Base-by-base conservation (phyloP, 2,329 filamentous ascomycete genomes). In the Epichloe baconii region DNA sequence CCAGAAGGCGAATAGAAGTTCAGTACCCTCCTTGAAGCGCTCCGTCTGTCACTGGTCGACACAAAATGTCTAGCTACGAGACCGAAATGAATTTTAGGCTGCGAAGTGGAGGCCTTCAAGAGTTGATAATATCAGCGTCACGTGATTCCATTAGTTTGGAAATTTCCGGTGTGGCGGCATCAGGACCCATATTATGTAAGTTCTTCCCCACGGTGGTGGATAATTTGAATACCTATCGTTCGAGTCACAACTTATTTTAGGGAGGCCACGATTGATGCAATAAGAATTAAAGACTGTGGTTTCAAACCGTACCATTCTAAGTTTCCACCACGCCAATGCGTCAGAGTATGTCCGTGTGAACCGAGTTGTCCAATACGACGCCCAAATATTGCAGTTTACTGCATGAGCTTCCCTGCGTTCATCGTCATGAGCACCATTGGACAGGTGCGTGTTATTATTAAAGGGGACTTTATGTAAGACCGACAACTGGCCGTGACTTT, bases 401-500 rank as follows among this genome's bases (percentile, higher is more conserved):
- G 49, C 21, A 44, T 34, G 41, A 49, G 31, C 47, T 26, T 49
- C 43, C 35, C 37, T 42, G 44, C 31, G 37, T 49, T 49, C 42
- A 49, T 49, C 41, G 31, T 45, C 34, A 44, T 38, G n/a, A 10
- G 44, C 36, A 47, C 47, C 47, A 37, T 12, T 26, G 21, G 34
- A n/a, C 31, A 10, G 23, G 6, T 23, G 23, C 23, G 15, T 35
- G 42, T 35, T 45, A 48, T 10, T 47, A 48, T 45, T 51, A 45
- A 34, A 49, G 19, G 35, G 23, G 31, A 10, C n/a, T 23, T 21
- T n/a, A 37, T 45, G 21, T 5, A 8, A 17, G n/a, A 5, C 43
- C 15, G 23, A 7, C 36, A 21, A 34, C 8, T 19, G 21, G 12
- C 23, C 43, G 19, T 46, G 19, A 46, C 42, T 44, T 41, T 31